Conservation (phyloP, 73 alveolate genomes). For the Stentor coeruleus region DNA sequence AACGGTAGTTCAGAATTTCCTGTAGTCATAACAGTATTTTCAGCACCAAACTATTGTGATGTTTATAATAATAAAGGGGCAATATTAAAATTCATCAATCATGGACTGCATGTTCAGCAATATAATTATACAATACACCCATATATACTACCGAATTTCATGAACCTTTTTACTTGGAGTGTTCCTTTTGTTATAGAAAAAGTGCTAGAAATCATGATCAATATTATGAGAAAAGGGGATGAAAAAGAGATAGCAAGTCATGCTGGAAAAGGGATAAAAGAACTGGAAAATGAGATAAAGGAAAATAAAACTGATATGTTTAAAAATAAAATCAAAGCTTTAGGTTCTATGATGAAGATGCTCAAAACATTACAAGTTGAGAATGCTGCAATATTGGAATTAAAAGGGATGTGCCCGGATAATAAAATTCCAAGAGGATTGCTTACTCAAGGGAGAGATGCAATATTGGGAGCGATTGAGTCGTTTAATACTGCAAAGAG, state of each 20-base stretch:
- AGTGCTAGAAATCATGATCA: constrained; percentile 75
- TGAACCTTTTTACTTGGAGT: constrained; percentile 85
- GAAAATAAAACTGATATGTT: not conserved
- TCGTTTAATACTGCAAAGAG: constrained; percentile 52
- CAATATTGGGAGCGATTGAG: constrained; percentile 66
- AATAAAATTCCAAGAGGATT: constrained; percentile 82
- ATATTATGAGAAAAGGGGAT: constrained; percentile 48
- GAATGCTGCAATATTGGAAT: constrained; percentile 66
- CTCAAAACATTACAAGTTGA: constrained; percentile 75
- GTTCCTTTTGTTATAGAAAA: constrained; percentile 89
- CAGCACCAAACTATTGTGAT: constrained; percentile 96
- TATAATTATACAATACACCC: constrained; percentile 90
- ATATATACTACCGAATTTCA: constrained; percentile 79
- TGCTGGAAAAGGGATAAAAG: constrained; percentile 46
- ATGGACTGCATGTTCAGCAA: constrained; percentile 81
- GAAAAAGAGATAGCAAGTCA: not conserved
- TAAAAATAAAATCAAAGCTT: constrained; percentile 38
- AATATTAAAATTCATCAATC: constrained; percentile 69
- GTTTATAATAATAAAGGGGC: constrained; percentile 91
- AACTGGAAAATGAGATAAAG: not conserved
- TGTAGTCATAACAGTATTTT: constrained; percentile 79
- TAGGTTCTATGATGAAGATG: constrained; percentile 56
- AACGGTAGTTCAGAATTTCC: constrained; percentile 81
- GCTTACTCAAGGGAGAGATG: constrained; percentile 71
- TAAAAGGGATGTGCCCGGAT: constrained; percentile 86